These are phyloP conservation scores for Dactylellina sp. DNA, from an alignment of 2,329 filamentous ascomycete species.

Conservation along the genomic window DNA sequence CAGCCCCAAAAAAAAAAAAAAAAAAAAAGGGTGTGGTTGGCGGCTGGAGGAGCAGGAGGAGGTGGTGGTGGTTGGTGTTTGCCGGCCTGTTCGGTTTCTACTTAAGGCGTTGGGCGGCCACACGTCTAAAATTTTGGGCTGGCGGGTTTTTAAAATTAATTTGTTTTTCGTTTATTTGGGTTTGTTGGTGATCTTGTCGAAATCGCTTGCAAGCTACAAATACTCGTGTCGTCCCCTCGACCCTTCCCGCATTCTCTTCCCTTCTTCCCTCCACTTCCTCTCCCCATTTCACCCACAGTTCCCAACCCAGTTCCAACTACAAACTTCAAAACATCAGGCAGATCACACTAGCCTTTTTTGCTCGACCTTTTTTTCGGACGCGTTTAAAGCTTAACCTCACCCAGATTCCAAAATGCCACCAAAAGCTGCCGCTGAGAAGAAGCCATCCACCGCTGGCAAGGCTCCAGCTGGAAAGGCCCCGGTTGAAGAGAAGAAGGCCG, in stretches of 20 bases:
- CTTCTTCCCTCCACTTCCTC: conserved; percentile 55
- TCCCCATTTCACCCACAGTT: conserved; percentile 54
- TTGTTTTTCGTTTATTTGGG: conserved; percentile 58
- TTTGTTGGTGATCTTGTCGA: conserved; percentile 60
- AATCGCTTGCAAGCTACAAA: conserved; percentile 60
- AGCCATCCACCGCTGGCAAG: conserved; percentile 93
- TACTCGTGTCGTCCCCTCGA: conserved; percentile 60
- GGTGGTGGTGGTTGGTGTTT: too few relatives aligned
- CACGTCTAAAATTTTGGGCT: too few relatives aligned
- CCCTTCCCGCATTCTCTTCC: conserved; percentile 49
- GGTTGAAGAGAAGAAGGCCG: conserved; percentile 98
- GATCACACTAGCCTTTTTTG: conserved; percentile 65
- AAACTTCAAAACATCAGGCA: conserved; percentile 28
- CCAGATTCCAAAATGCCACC: conserved; percentile 82
- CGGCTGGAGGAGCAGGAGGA: too few relatives aligned
- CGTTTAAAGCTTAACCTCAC: conserved; percentile 57
- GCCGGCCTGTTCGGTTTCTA: too few relatives aligned
- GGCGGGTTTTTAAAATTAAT: too few relatives aligned
- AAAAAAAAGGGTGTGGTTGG: too few relatives aligned
- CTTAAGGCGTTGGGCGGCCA: neutral
- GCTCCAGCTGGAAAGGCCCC: conserved; percentile 83
- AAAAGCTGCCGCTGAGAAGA: conserved; percentile 93
- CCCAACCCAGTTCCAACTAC: conserved; percentile 46
- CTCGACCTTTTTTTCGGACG: conserved; percentile 57
- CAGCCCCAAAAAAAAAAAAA: too few relatives aligned